Conservation (phyloP, 257 asterid genomes). For the Voacanga thouarsii region DNA sequence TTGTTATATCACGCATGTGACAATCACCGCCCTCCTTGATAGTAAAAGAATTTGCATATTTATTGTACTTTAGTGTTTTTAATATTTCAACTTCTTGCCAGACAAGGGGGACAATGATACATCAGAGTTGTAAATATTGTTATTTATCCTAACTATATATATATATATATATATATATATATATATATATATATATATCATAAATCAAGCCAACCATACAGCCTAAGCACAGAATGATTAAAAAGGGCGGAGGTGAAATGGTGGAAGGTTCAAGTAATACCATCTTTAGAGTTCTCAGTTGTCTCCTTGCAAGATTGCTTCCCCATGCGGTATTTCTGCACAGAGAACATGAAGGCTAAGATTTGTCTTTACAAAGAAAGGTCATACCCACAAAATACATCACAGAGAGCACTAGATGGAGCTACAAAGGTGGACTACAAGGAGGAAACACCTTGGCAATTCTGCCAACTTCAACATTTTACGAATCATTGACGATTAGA, state of each 20-base stretch:
- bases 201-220: background rate
- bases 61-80: background rate
- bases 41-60: background rate
- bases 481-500: background rate
- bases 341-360: constrained; percentile 7
- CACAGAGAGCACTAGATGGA: background rate
- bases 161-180: too few relatives aligned
- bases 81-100: background rate
- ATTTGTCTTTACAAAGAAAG: background rate
- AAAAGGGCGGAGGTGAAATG: background rate
- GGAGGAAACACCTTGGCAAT: background rate
- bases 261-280: constrained; percentile 28
- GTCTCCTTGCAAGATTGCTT: constrained; percentile 71
- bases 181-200: too few relatives aligned
- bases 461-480: background rate
- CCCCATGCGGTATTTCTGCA: constrained; percentile 88
- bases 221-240: background rate
- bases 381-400: background rate
- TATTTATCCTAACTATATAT: background rate
- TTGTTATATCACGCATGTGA: background rate
- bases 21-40: background rate
- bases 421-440: background rate
- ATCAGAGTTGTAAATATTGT: background rate
- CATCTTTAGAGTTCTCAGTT: constrained; percentile 81
- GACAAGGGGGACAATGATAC: background rate